Evolutionary conservation across 164 flowering plant genomes (phyloP).

Genomic region (Magnolia sinica): DNA sequence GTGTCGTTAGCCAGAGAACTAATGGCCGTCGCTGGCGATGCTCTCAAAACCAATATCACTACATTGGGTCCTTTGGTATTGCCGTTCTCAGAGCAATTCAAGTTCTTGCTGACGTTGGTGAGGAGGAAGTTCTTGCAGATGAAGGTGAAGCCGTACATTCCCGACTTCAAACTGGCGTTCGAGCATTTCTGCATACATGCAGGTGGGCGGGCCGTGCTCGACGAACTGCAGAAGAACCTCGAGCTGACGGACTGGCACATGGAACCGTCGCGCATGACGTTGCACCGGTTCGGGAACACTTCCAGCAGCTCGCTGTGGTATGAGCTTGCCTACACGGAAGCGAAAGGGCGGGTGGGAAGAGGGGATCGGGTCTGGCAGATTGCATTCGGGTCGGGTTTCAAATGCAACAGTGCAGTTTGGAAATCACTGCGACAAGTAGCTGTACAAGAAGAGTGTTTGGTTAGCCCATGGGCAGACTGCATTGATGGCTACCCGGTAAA

Average conservation of each 20-base stretch:
- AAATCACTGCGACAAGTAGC: constrained; percentile 44
- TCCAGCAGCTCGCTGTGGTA: constrained; percentile 60
- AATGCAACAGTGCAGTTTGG: constrained; percentile 94
- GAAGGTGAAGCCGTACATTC: constrained; percentile 77
- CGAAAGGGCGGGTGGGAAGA: constrained; percentile 56
- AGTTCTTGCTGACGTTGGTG: constrained; percentile 58
- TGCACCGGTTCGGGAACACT: constrained; percentile 84
- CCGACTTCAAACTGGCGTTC: constrained; percentile 63
- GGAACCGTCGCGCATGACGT: constrained; percentile 90
- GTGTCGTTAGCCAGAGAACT: constrained; percentile 70
- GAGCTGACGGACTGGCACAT: constrained; percentile 70
- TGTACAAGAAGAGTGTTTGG: constrained; percentile 5
- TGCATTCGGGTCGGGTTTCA: constrained; percentile 87
- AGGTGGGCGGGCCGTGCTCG: constrained; percentile 78
- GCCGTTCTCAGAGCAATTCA: constrained; percentile 65
- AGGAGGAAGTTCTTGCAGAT: constrained; percentile 42
- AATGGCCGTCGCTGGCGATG: constrained; percentile 91
- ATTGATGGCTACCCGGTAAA: constrained; percentile 62
- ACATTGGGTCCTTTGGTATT: constrained; percentile 74
- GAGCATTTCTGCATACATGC: constrained; percentile 80
- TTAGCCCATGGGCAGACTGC: constrained; percentile 59
- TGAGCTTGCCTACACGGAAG: constrained; percentile 61
- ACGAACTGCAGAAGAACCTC: constrained; percentile 70
- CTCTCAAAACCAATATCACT: constrained; percentile 76
- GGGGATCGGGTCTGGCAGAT: constrained; percentile 88